Evolutionary conservation across 2,329 filamentous ascomycete genomes (phyloP).

Genomic region (Colletotrichum tanaceti): DNA sequence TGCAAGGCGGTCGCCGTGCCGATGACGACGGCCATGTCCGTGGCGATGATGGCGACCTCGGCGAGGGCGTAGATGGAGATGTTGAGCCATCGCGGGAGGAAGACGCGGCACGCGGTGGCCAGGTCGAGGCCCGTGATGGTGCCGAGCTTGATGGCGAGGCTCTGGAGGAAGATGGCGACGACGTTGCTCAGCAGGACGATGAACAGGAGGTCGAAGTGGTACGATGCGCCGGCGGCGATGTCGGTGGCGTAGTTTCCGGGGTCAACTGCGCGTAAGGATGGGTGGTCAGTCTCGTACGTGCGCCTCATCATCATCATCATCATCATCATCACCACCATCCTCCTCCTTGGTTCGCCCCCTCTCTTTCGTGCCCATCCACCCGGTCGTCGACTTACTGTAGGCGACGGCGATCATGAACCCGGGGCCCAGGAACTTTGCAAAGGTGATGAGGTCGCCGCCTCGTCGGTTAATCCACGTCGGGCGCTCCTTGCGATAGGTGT

Average conservation of each 20-base stretch:
- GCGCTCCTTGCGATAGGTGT: neutral
- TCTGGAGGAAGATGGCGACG: conserved; percentile 79
- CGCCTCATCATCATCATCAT: too few relatives aligned
- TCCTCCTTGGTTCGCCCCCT: too few relatives aligned
- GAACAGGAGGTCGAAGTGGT: conserved; percentile 74
- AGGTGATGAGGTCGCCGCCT: conserved; percentile 21
- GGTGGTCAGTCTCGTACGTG: neutral
- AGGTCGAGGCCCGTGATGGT: conserved; percentile 76
- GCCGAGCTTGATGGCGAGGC: conserved; percentile 75
- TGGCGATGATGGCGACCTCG: conserved; percentile 76
- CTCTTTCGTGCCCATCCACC: neutral
- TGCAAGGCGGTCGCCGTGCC: conserved; percentile 78
- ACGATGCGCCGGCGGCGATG: conserved; percentile 74
- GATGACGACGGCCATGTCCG: conserved; percentile 79
- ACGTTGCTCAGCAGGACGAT: conserved; percentile 76
- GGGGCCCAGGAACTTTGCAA: conserved; percentile 65
- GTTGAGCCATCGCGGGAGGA: conserved; percentile 74
- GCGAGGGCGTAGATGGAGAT: conserved; percentile 70
- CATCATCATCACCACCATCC: too few relatives aligned
- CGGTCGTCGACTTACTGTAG: conserved; percentile 59
- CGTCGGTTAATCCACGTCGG: conserved; percentile 5
- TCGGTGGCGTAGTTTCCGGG: conserved; percentile 78
- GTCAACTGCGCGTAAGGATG: conserved; percentile 55
- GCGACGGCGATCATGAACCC: conserved; percentile 73
- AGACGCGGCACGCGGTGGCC: conserved; percentile 73